Base-by-base conservation (phyloP, 768 basidiomycete genomes). In the Tulasnella sp. region DNA sequence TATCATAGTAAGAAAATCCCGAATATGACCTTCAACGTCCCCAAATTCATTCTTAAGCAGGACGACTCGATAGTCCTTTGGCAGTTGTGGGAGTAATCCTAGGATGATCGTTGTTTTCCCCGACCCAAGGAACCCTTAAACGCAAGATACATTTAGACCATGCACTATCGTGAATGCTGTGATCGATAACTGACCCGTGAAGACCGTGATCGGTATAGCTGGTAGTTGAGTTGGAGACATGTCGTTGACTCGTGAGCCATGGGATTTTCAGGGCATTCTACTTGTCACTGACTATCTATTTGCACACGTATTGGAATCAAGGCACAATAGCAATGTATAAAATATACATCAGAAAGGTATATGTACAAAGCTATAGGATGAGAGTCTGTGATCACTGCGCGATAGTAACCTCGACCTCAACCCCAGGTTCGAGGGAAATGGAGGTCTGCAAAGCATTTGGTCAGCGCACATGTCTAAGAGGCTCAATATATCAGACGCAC, bases 391-490 rank as follows among this genome's bases (percentile, higher is more conserved):
- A 27, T 52, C 43, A 59, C 48, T 59, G 58, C 17, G 88, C 92
- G 75, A 96, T 95, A 69, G 93, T 96, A 66, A 96, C 94, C 74
- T 96, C 93, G 70, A 98, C 95, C 76, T 99, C 96, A 64, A 98
- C 95, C 75, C 95, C 95, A 65, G 95, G 90, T 78, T 98, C 96
- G 78, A 99, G 81, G 77, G 88, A 91, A 78, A 98, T 97, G 74
- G 87, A 90, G 63, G 95, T 98, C 94, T 98, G 70, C 3, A 56
- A 61, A 24, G 17, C 45, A 17, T 42, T 19, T 17, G 59, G 41
- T 29, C 34, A 58, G n/a, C 15, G n/a, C 19, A 17, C 56, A 42
- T 42, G 15, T 15, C n/a, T 17, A 49, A 23, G 17, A 27, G 42
- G 21, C 29, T 17, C 10, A 13, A 58, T 8, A n/a, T 29, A 24